Evolutionary conservation across 2,329 filamentous ascomycete species (phyloP).

Genomic region (Fusarium illudens): DNA sequence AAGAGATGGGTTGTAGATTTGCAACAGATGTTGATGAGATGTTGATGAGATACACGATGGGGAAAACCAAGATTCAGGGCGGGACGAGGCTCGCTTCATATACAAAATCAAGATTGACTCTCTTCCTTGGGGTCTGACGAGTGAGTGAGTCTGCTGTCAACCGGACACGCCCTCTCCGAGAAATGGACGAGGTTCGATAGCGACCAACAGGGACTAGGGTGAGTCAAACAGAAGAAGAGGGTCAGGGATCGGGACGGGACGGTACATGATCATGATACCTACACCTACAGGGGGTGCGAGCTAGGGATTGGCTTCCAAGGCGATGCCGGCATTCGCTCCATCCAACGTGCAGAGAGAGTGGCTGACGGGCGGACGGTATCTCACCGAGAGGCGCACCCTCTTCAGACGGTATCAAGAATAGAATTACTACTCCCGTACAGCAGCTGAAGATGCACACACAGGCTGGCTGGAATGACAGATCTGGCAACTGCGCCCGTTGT

Average conservation of each 20-base stretch:
- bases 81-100: slow-evolving; percentile 28
- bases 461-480: background rate
- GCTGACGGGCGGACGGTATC: background rate
- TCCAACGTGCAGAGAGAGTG: too few species aligned
- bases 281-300: background rate
- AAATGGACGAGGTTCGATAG: background rate
- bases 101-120: slow-evolving; percentile 25
- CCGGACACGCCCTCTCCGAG: slow-evolving; percentile 23
- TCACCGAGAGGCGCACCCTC: slow-evolving; percentile 18
- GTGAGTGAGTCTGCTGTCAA: slow-evolving; percentile 11
- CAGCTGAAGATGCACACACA: background rate
- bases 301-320: background rate
- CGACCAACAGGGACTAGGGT: slow-evolving; percentile 18
- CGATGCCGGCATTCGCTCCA: slow-evolving; percentile 12
- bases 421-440: background rate
- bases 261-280: slow-evolving; percentile 23
- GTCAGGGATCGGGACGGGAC: slow-evolving; percentile 35
- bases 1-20: slow-evolving; percentile 12
- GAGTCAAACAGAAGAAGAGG: background rate
- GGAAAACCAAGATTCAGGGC: background rate
- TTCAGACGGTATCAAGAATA: background rate
- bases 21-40: slow-evolving; percentile 9
- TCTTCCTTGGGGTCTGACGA: too few species aligned
- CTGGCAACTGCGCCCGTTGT: background rate
- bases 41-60: slow-evolving; percentile 1